Conservation (phyloP, 768 basidiomycete species). For the Amanita fuliginea region DNA sequence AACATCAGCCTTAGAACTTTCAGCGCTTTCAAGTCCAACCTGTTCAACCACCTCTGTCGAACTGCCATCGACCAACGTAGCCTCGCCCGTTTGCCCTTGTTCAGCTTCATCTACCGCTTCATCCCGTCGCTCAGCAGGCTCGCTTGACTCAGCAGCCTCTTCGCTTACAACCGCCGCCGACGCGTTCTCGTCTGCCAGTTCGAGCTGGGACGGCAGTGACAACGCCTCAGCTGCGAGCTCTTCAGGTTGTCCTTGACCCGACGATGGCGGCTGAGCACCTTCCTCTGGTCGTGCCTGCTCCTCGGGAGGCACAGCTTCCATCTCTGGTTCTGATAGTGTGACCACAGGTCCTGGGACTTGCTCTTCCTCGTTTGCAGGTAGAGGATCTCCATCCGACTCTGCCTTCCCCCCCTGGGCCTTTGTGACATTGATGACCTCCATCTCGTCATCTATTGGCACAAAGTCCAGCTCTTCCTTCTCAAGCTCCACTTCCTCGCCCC, state of each 20-base stretch:
- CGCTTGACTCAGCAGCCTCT: neutral
- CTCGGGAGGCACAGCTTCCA: neutral
- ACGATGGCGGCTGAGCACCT: neutral
- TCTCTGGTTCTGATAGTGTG: neutral
- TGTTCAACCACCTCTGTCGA: neutral
- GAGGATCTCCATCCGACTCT: neutral
- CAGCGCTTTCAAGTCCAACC: too few relatives aligned
- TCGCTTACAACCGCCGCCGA: neutral
- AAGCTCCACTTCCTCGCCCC: neutral
- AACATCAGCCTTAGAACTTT: too few relatives aligned
- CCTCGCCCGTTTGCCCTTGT: neutral
- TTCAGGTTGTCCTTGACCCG: neutral
- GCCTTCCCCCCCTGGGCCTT: neutral
- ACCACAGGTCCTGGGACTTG: neutral
- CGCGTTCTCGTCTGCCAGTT: neutral
- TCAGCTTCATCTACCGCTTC: neutral
- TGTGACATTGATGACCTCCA: neutral
- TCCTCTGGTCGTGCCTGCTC: neutral
- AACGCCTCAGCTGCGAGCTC: too few relatives aligned
- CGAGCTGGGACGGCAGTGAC: neutral
- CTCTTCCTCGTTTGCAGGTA: neutral
- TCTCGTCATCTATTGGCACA: constrained; percentile 5
- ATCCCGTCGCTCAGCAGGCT: neutral
- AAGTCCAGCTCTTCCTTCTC: constrained; percentile 17
- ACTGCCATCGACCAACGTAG: neutral